A percentile compares a stretch with the other conserved stretches of the same genome.
Evolutionary conservation across 768 basidiomycete genomes (phyloP).

Genomic region (Tricholoma bakamatsutake): DNA sequence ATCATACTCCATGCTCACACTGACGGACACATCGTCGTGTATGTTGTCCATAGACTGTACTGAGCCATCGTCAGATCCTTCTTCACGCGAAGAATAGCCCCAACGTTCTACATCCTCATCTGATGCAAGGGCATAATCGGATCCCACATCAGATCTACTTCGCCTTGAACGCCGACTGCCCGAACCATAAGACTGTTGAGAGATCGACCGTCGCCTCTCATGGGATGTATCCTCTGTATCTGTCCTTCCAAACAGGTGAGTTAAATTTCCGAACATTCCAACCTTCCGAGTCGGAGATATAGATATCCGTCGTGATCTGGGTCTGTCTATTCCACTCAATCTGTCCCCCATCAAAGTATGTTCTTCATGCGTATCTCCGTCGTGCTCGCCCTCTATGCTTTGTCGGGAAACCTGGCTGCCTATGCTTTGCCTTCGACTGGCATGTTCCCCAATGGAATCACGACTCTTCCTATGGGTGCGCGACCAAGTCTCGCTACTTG

Average conservation of each 20-base stretch:
- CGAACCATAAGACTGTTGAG: constrained; percentile 50
- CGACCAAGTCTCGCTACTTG: constrained; percentile 53
- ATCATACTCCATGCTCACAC: constrained; percentile 64
- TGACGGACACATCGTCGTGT: constrained; percentile 38
- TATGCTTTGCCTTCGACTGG: constrained; percentile 38
- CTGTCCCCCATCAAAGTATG: constrained; percentile 24
- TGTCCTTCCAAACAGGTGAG: constrained; percentile 56
- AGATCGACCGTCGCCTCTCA: constrained; percentile 47
- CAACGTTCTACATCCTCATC: constrained; percentile 71
- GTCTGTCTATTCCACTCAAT: constrained; percentile 15
- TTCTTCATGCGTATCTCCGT: constrained; percentile 27
- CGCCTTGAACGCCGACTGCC: constrained; percentile 44
- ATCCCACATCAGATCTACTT: constrained; percentile 52
- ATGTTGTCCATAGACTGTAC: constrained; percentile 25
- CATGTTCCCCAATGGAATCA: constrained; percentile 34
- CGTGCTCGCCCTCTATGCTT: constrained; percentile 28
- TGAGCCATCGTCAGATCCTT: constrained; percentile 45
- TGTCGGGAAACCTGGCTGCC: constrained; percentile 39
- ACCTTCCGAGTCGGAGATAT: constrained; percentile 32
- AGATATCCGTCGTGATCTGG: constrained; percentile 27
- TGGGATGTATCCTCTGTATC: constrained; percentile 33
- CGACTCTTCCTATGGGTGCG: constrained; percentile 44
- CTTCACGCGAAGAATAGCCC: constrained; percentile 90
- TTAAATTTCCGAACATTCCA: constrained; percentile 60
- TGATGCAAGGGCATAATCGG: constrained; percentile 50